phyloP scores from a whole-genome alignment of 129 eudicot species.

The Erigeron canadensis region DNA sequence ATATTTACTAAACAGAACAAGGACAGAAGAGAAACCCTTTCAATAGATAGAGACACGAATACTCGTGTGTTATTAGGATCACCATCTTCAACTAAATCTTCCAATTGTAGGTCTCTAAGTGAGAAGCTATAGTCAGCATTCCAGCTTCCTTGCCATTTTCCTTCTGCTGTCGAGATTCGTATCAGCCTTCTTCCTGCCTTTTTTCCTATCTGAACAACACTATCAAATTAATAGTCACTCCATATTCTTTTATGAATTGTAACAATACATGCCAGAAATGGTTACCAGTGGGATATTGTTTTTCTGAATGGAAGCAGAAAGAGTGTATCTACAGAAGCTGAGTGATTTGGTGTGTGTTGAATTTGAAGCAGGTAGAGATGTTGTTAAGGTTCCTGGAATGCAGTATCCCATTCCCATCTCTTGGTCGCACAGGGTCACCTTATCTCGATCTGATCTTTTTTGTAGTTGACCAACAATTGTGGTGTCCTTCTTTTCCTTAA shows the following conservation, averaged over 20 bases:
- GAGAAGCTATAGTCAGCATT: constrained; percentile 60
- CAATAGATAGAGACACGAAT: constrained; percentile 48
- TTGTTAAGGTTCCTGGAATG: constrained; percentile 37
- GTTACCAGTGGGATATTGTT: constrained; percentile 43
- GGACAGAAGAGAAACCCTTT: constrained; percentile 41
- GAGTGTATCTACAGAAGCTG: constrained; percentile 20
- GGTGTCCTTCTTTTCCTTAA: constrained; percentile 29
- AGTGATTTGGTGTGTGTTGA: constrained; percentile 34
- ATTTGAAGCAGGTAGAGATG: constrained; percentile 29
- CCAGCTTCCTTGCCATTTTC: constrained; percentile 78
- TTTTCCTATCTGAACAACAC: constrained; percentile 40
- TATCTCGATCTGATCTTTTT: constrained; percentile 30
- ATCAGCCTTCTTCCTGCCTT: constrained; percentile 47
- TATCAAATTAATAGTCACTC: background rate
- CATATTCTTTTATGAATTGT: background rate
- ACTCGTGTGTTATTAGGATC: constrained; percentile 45
- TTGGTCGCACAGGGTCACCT: constrained; percentile 34
- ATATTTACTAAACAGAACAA: background rate
- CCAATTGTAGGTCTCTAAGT: constrained; percentile 58
- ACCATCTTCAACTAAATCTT: constrained; percentile 56
- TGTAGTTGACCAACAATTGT: constrained; percentile 30
- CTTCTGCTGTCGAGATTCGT: constrained; percentile 66
- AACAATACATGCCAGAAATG: background rate
- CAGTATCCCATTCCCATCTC: constrained; percentile 43
- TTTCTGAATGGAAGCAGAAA: constrained; percentile 33